These are phyloP conservation scores for Phialocephala sp. DNA, from an alignment of 2,329 filamentous ascomycete genomes.

Conservation along the genomic window DNA sequence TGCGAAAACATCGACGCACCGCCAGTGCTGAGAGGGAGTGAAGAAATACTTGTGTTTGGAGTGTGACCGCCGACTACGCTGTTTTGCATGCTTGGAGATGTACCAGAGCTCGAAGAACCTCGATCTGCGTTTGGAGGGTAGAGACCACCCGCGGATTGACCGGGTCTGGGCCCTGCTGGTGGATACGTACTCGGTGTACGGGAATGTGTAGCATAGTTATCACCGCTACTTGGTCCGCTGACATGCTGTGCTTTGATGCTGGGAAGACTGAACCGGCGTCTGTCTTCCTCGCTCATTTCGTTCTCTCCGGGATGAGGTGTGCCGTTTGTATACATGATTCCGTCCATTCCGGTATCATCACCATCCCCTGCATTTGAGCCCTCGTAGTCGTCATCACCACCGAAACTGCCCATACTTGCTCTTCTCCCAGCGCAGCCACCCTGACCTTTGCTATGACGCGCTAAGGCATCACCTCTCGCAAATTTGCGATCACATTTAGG, in stretches of 20 bases:
- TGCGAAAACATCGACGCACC: conserved; percentile 67
- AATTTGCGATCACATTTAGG: conserved; percentile 95
- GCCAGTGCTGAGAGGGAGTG: conserved; percentile 52
- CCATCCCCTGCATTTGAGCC: conserved; percentile 56
- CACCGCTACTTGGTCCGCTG: conserved; percentile 48
- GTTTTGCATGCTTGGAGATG: conserved; percentile 55
- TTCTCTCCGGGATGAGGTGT: conserved; percentile 62
- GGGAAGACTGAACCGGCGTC: conserved; percentile 72
- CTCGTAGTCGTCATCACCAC: conserved; percentile 75
- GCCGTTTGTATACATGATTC: conserved; percentile 54
- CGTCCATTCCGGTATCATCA: conserved; percentile 63
- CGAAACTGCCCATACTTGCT: conserved; percentile 83
- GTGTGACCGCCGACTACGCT: conserved; percentile 49
- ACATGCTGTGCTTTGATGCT: conserved; percentile 77
- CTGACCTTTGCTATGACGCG: conserved; percentile 92
- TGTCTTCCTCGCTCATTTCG: conserved; percentile 64
- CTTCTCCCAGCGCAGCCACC: conserved; percentile 93
- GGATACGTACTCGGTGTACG: conserved; percentile 79
- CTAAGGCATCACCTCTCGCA: conserved; percentile 91
- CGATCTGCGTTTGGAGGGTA: conserved; percentile 68
- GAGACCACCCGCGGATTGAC: conserved; percentile 57
- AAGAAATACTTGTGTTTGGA: conserved; percentile 56
- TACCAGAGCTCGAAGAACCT: conserved; percentile 54
- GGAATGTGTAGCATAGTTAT: conserved; percentile 58
- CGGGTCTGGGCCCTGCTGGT: conserved; percentile 62